A percentile compares a stretch with the other conserved stretches of the same genome.
Evolutionary conservation across 2,329 filamentous ascomycete species (phyloP).

Genomic region (Tolypocladium cylindrosporum): DNA sequence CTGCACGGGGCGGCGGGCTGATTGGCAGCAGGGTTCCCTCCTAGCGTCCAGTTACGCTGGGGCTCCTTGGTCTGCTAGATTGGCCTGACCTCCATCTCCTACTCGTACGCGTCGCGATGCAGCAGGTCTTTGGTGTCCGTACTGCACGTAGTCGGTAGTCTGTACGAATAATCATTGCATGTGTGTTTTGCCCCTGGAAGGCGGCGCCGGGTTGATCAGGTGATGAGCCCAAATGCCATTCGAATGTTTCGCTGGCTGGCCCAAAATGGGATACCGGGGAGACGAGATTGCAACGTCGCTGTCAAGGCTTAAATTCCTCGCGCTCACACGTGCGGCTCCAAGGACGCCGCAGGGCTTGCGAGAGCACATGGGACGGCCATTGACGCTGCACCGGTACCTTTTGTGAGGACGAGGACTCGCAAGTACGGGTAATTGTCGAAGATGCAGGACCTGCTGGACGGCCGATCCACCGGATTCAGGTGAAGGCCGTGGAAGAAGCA

Average conservation of each 20-base stretch:
- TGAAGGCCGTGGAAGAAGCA: not conserved
- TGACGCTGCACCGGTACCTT: not conserved
- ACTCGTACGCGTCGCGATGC: not conserved
- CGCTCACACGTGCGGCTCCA: not conserved
- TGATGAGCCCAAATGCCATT: too few relatives aligned
- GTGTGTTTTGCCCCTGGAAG: too few relatives aligned
- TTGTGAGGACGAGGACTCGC: not conserved
- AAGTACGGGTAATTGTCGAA: too few relatives aligned
- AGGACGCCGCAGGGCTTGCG: not conserved
- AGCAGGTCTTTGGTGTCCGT: not conserved
- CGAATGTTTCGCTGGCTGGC: not conserved
- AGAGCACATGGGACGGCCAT: not conserved
- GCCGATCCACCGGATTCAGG: not conserved
- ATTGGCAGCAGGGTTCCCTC: not conserved
- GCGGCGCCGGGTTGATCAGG: too few relatives aligned
- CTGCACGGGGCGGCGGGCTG: not conserved
- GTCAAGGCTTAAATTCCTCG: not conserved
- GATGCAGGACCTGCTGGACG: not conserved
- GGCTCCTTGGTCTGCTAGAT: too few relatives aligned
- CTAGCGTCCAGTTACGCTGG: not conserved
- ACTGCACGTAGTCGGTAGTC: too few relatives aligned
- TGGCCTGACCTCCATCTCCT: too few relatives aligned
- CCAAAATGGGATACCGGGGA: not conserved
- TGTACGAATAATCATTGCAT: too few relatives aligned
- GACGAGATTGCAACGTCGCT: not conserved